These are phyloP conservation scores for Picea sitchensis DNA, from an alignment of 75 land plant species.

Conservation along the genomic window DNA sequence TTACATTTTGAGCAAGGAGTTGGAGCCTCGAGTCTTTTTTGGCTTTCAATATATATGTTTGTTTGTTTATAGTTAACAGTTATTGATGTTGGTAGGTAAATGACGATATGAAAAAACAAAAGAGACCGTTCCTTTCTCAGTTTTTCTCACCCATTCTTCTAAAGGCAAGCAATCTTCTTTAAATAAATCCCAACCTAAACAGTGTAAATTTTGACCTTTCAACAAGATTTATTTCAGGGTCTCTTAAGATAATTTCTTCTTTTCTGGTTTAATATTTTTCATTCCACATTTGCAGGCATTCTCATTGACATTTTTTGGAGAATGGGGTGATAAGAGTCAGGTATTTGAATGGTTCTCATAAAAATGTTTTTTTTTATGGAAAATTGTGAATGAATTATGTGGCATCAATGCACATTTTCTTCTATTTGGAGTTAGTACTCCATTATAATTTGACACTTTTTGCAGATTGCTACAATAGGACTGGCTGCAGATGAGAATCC, in stretches of 20 bases:
- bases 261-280: not conserved
- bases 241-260: not conserved
- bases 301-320: conserved; percentile 91
- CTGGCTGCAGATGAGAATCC: conserved; percentile 94
- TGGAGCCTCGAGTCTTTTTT: not conserved
- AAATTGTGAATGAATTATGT: not conserved
- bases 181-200: not conserved
- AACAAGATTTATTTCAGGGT: not conserved
- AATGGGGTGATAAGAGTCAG: conserved; percentile 99
- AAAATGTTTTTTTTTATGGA: not conserved
- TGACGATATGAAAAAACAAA: conserved; percentile 53
- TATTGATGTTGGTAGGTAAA: conserved; percentile 12
- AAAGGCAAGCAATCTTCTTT: conserved; percentile 35
- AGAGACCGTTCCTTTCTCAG: conserved; percentile 38
- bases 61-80: not conserved
- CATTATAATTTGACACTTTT: not conserved
- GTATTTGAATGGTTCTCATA: conserved; percentile 26
- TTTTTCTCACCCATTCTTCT: conserved; percentile 75
- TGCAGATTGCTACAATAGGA: conserved; percentile 92
- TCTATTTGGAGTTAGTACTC: not conserved
- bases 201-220: not conserved
- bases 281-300: conserved; percentile 58
- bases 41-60: not conserved
- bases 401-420: not conserved
- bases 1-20: not conserved